phyloP scores from a whole-genome alignment of 768 basidiomycete genomes.

The Kwoniella sp. region DNA sequence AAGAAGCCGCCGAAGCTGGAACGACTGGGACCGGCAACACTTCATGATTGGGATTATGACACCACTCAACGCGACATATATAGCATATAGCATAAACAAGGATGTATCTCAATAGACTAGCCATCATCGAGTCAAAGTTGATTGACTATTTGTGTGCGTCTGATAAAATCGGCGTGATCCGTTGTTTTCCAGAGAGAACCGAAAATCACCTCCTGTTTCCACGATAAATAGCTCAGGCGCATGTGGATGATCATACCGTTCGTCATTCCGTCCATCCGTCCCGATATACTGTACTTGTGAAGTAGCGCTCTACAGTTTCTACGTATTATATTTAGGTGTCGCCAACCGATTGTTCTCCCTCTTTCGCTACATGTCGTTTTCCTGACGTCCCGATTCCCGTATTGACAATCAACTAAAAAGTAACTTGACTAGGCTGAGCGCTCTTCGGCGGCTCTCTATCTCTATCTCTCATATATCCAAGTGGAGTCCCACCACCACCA shows the following conservation, averaged over 20 bases:
- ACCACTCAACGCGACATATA: too few relatives aligned
- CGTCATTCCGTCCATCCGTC: too few relatives aligned
- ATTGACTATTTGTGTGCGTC: too few relatives aligned
- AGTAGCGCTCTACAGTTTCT: background rate
- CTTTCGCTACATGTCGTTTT: background rate
- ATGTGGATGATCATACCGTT: too few relatives aligned
- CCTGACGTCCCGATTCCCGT: background rate
- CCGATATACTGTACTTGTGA: background rate
- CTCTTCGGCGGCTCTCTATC: slow-evolving; percentile 6
- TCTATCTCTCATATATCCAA: background rate
- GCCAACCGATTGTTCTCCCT: background rate
- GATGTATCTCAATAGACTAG: too few relatives aligned
- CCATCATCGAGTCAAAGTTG: too few relatives aligned
- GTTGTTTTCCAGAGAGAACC: too few relatives aligned
- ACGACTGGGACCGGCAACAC: slow-evolving; percentile 1
- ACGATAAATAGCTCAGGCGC: too few relatives aligned
- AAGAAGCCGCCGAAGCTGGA: slow-evolving; percentile 23
- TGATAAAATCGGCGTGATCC: too few relatives aligned
- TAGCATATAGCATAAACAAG: too few relatives aligned
- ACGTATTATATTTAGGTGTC: background rate
- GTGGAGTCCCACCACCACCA: background rate
- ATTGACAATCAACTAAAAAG: background rate
- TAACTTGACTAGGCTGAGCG: slow-evolving; percentile 3
- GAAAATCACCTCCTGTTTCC: too few relatives aligned
- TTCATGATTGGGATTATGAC: too few relatives aligned